Evolutionary conservation across 306 rosid species (phyloP), one percentile per base, ranked within the genome.

Genomic region (Abrus precatorius): DNA sequence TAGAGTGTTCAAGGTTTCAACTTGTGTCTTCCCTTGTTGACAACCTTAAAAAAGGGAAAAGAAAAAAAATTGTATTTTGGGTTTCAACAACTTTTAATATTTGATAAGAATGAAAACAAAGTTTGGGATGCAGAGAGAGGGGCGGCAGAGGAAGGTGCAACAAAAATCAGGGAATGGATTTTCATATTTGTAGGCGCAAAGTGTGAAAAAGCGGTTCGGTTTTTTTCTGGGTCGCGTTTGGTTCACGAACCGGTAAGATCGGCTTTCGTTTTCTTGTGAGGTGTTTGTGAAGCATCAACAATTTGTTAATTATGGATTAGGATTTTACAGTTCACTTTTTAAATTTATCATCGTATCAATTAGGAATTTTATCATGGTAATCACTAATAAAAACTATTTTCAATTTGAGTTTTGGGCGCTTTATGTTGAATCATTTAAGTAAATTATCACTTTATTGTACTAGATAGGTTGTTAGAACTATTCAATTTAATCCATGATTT

Each of bases 111-210:
- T 41, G 82, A 83, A 76, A 76, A 2, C 9, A 50, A 57, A 74
- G 69, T 82, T 65, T 49, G 50, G 86, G 87, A 78, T 57, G 84
- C 63, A 72, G 74, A 55, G 86, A 83, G 68, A 41, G 65, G 41
- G 83, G 83, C 72, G 72, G 81, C 56, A 73, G 87, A 73, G 44
- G 80, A 84, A 86, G 87, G 76, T 79, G 87, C 65, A 78, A 75
- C 89, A 81, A 83, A 45, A 69, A 44, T 52, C 54, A 44, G 77
- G 48, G 81, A 69, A n/a, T 3, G 76, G 79, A 72, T 69, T 86
- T 83, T 85, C 86, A 86, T 87, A 91, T 89, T 88, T 90, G 86
- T 85, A 88, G 89, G 87, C 84, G 63, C 70, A 50, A 80, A 76
- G 27, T 52, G 62, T 43, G 50, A 47, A 59, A 55, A 29, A 38